phyloP scores from a whole-genome alignment of 192 early-diverging fungal species.

The Thamnidium elegans region DNA sequence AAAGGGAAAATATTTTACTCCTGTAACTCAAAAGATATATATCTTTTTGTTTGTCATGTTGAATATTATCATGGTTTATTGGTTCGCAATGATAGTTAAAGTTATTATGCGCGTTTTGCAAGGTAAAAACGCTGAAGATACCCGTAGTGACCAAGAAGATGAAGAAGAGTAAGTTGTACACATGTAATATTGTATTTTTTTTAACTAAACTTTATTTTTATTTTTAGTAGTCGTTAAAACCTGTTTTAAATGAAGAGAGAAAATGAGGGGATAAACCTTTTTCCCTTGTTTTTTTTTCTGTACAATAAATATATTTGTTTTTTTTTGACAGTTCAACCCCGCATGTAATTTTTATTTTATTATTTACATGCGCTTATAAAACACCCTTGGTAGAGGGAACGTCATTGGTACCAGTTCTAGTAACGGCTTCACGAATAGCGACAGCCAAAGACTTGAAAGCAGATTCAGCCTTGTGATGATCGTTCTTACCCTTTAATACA shows the following conservation, averaged over 20 bases:
- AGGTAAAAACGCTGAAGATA: slow-evolving; percentile 70
- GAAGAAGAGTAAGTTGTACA: background rate
- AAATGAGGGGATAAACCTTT: too few species aligned
- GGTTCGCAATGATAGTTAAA: slow-evolving; percentile 72
- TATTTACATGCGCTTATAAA: slow-evolving; percentile 42
- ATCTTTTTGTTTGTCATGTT: slow-evolving; percentile 59
- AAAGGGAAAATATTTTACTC: slow-evolving; percentile 52
- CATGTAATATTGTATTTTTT: background rate
- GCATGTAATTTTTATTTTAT: too few species aligned
- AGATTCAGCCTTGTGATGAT: slow-evolving; percentile 94
- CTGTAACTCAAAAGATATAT: slow-evolving; percentile 48
- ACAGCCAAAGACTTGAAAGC: slow-evolving; percentile 98
- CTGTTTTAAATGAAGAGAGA: too few species aligned
- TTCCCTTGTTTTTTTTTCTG: too few species aligned
- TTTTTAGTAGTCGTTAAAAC: too few species aligned
- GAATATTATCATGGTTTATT: slow-evolving; percentile 71
- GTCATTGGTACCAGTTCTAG: slow-evolving; percentile 78
- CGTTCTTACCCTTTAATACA: slow-evolving; percentile 90
- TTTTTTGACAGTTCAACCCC: too few species aligned
- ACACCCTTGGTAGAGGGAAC: slow-evolving; percentile 97
- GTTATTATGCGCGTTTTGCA: slow-evolving; percentile 53
- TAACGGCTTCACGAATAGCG: slow-evolving; percentile 84
- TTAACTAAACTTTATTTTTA: too few species aligned
- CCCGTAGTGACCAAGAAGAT: slow-evolving; percentile 54
- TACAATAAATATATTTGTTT: too few species aligned